Conservation (phyloP, 495 filamentous ascomycete species). For the Penicillium coffeae region DNA sequence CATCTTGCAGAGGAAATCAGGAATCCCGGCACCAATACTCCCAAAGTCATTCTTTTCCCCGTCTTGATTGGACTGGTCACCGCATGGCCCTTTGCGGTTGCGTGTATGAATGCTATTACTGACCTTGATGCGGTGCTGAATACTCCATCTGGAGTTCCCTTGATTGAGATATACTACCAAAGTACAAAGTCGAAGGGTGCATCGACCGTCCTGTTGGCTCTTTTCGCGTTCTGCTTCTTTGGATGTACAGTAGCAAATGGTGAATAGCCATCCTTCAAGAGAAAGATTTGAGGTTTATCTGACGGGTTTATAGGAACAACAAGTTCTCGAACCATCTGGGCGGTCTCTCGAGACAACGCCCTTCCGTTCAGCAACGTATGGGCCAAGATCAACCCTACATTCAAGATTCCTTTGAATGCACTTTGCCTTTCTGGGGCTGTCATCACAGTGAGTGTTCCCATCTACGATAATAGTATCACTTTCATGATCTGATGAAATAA, state of each 20-base stretch:
- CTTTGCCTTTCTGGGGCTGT: slow-evolving; percentile 1
- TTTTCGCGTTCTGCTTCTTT: slow-evolving; percentile 11
- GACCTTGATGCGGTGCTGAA: slow-evolving; percentile 8
- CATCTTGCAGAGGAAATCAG: slow-evolving; percentile 9
- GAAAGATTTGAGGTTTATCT: neutral
- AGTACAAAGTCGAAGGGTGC: slow-evolving; percentile 6
- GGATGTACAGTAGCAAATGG: slow-evolving; percentile 9
- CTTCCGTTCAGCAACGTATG: slow-evolving; percentile 5
- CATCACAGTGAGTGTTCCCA: slow-evolving; percentile 2
- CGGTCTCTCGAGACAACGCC: slow-evolving; percentile 4
- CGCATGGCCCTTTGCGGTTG: slow-evolving; percentile 5
- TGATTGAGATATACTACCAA: slow-evolving; percentile 13
- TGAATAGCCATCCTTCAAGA: neutral
- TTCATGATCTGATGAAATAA: too few species aligned
- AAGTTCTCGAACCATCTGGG: slow-evolving; percentile 7
- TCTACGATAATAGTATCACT: neutral
- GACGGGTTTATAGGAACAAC: slow-evolving; percentile 2
- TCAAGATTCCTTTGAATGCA: slow-evolving; percentile 7
- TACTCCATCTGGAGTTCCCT: slow-evolving; percentile 4
- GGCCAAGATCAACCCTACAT: slow-evolving; percentile 1
- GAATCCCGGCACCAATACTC: slow-evolving; percentile 4
- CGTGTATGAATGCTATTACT: slow-evolving; percentile 8
- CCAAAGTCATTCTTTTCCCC: slow-evolving; percentile 7
- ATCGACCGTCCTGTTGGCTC: slow-evolving; percentile 3
- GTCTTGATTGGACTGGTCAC: slow-evolving; percentile 5